Conservation (phyloP, 495 filamentous ascomycete species). For the Hypoxylon fuscum region DNA sequence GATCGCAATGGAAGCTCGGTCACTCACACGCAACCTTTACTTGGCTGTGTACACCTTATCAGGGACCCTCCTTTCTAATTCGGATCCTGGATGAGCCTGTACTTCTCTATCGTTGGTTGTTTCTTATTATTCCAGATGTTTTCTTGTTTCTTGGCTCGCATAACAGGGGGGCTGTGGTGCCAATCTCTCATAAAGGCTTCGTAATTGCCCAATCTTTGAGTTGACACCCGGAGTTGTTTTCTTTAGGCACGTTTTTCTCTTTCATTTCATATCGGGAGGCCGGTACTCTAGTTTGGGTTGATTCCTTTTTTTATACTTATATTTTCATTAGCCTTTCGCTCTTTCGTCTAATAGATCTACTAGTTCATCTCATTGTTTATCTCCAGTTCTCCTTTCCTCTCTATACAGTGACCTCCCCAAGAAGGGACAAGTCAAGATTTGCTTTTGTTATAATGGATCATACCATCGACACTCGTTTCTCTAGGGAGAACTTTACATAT, state of each 20-base stretch:
- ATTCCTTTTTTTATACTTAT: conserved; percentile 27
- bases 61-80: conserved; percentile 34
- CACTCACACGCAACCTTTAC: conserved; percentile 12
- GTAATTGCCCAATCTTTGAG: conserved; percentile 29
- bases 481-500: conserved; percentile 15
- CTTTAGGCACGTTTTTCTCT: conserved; percentile 24
- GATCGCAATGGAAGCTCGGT: conserved; percentile 41
- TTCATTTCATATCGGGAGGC: conserved; percentile 40
- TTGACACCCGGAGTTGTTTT: conserved; percentile 23
- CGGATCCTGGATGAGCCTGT: conserved; percentile 20
- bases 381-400: conserved; percentile 14
- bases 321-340: conserved; percentile 27
- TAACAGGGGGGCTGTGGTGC: conserved; percentile 26
- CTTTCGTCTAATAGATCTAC: conserved; percentile 8
- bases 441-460: conserved; percentile 26
- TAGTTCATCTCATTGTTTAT: conserved; percentile 19
- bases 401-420: conserved; percentile 5
- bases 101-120: conserved; percentile 28
- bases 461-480: conserved; percentile 3
- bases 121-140: conserved; percentile 33
- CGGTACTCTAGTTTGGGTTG: conserved; percentile 35
- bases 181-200: conserved; percentile 36
- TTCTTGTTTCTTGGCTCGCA: conserved; percentile 36
- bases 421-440: background rate
- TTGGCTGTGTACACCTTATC: conserved; percentile 22